These are phyloP conservation scores for Hymenoscyphus albidus DNA, from an alignment of 2,329 filamentous ascomycete genomes.

Conservation along the genomic window DNA sequence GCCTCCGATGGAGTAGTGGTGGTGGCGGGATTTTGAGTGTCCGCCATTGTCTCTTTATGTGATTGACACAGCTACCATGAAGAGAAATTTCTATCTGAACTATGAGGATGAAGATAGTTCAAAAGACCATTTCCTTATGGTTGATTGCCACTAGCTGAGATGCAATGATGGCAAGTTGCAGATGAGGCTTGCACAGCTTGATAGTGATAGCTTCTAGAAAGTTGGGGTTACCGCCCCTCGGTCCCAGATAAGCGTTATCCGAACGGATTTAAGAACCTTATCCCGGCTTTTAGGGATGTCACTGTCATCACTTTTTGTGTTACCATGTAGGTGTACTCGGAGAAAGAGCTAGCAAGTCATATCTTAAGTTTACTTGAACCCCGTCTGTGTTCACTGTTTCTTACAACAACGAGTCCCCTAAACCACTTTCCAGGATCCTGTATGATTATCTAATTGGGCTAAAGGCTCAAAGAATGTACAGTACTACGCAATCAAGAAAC, in stretches of 20 bases:
- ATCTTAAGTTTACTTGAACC: neutral
- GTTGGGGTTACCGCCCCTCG: neutral
- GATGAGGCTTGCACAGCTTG: neutral
- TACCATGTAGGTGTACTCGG: neutral
- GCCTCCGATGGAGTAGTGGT: neutral
- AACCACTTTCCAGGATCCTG: no score
- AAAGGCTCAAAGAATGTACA: no score
- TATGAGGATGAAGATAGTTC: neutral
- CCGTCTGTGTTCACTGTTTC: no score
- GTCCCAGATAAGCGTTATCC: slow-evolving; percentile 1
- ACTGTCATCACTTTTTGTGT: slow-evolving; percentile 1
- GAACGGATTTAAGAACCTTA: neutral
- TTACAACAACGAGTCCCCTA: no score
- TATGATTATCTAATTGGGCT: no score
- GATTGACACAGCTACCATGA: neutral
- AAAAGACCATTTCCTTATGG: neutral
- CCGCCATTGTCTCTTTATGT: neutral
- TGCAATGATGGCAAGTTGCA: neutral
- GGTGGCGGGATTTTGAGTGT: neutral
- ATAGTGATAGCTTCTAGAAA: neutral
- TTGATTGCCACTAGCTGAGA: neutral
- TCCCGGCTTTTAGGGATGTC: neutral
- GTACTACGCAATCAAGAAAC: no score
- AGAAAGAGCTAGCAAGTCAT: neutral
- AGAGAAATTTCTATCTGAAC: neutral